These are phyloP conservation scores for Bipolaris gigantea DNA, from an alignment of 2,329 filamentous ascomycete genomes.

Conservation along the genomic window DNA sequence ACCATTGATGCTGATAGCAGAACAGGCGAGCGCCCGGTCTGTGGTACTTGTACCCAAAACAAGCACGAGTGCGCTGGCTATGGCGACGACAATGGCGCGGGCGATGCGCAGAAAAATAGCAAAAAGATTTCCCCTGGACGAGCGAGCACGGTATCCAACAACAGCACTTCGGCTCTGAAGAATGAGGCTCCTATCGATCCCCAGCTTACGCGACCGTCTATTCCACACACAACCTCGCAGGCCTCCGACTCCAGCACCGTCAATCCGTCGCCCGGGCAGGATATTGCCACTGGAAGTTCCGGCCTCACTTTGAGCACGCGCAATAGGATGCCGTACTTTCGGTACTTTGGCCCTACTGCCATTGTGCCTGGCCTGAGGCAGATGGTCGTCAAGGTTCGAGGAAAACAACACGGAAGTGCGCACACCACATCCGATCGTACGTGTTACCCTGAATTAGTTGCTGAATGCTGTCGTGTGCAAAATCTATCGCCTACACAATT, in stretches of 20 bases:
- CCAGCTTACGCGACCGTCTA: constrained; percentile 30
- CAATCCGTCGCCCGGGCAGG: constrained; percentile 23
- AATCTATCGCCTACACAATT: no score
- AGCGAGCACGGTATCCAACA: constrained; percentile 18
- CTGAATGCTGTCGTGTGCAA: not conserved
- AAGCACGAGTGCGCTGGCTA: constrained; percentile 54
- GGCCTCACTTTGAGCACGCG: constrained; percentile 51
- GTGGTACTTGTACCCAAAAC: constrained; percentile 53
- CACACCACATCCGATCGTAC: constrained; percentile 58
- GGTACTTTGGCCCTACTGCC: constrained; percentile 87
- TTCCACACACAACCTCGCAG: constrained; percentile 27
- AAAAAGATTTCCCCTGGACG: constrained; percentile 25
- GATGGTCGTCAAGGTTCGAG: constrained; percentile 79
- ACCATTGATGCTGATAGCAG: constrained; percentile 8
- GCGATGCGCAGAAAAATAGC: constrained; percentile 24
- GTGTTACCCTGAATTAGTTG: constrained; percentile 2
- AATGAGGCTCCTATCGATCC: constrained; percentile 28
- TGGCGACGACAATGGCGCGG: constrained; percentile 38
- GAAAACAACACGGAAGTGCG: constrained; percentile 62
- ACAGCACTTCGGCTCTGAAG: constrained; percentile 14
- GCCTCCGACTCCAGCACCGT: constrained; percentile 25
- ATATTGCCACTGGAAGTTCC: constrained; percentile 21
- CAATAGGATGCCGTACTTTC: constrained; percentile 81
- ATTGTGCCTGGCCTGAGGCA: constrained; percentile 92
- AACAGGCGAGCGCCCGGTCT: constrained; percentile 46